Percentiles rank a stretch among this genome's conserved stretches.
Conservation (phyloP, 78 protist species). For the Dictyostelium capitatum region DNA sequence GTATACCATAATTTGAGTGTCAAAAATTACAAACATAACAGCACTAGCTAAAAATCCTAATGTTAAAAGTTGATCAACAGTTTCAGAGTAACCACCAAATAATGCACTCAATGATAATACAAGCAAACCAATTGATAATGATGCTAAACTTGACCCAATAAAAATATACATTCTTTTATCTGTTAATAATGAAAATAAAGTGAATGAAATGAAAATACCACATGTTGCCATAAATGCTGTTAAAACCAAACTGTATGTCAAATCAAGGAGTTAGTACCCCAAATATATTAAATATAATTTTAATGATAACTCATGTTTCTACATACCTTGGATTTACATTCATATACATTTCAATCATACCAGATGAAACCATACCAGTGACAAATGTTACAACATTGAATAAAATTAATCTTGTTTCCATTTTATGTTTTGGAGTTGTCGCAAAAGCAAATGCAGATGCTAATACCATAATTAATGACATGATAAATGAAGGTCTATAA, state of each 20-base stretch:
- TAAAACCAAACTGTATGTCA: slow-evolving; percentile 36
- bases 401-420: background rate
- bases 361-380: slow-evolving; percentile 31
- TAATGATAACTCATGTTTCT: no score
- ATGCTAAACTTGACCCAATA: slow-evolving; percentile 13
- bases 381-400: background rate
- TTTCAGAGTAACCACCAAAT: slow-evolving; percentile 2
- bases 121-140: slow-evolving; percentile 22
- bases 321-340: slow-evolving; percentile 37
- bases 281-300: no score
- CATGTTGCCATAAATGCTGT: slow-evolving; percentile 36
- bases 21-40: slow-evolving; percentile 19
- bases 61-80: slow-evolving; percentile 1
- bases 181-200: slow-evolving; percentile 38
- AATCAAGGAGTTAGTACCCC: background rate
- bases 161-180: slow-evolving; percentile 42
- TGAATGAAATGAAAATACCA: slow-evolving; percentile 45
- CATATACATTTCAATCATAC: slow-evolving; percentile 1
- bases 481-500: background rate
- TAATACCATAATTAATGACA: background rate
- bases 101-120: background rate
- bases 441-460: background rate
- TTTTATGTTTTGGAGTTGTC: background rate
- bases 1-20: slow-evolving; percentile 50
- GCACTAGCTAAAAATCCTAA: background rate